These are phyloP conservation scores for Hymenoscyphus occultus DNA, from an alignment of 2,329 filamentous ascomycete genomes.

Conservation along the genomic window DNA sequence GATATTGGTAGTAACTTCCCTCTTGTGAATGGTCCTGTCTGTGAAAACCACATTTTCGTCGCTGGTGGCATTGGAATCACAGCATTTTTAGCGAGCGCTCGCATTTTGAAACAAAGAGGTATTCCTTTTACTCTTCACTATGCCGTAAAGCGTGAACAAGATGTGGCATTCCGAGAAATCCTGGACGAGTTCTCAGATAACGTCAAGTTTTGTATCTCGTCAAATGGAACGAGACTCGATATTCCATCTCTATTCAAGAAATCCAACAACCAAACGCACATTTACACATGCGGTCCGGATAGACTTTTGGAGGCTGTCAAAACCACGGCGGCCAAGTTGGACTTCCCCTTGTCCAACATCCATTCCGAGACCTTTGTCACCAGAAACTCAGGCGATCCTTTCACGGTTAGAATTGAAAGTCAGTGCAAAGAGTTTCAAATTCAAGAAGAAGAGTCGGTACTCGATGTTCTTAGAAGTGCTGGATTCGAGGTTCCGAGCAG, in stretches of 20 bases:
- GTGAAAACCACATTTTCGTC: conserved; percentile 60
- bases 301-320: conserved; percentile 54
- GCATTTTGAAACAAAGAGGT: conserved; percentile 50
- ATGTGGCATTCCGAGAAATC: conserved; percentile 51
- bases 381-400: conserved; percentile 56
- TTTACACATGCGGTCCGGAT: conserved; percentile 60
- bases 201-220: conserved; percentile 48
- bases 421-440: conserved; percentile 42
- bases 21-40: conserved; percentile 48
- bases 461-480: conserved; percentile 41
- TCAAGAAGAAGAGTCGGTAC: conserved; percentile 40
- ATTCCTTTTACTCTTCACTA: conserved; percentile 60
- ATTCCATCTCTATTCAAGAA: conserved; percentile 49
- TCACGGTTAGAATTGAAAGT: conserved; percentile 52
- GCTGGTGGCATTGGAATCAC: conserved; percentile 65
- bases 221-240: conserved; percentile 49
- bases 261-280: conserved; percentile 51
- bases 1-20: conserved; percentile 50
- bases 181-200: conserved; percentile 52
- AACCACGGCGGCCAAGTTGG: conserved; percentile 40
- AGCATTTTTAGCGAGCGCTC: conserved; percentile 54
- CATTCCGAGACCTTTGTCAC: conserved; percentile 61
- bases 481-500: conserved; percentile 42
- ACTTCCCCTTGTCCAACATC: conserved; percentile 49
- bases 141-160: conserved; percentile 49